Base-by-base conservation (phyloP, 192 early-diverging fungal species). In the Backusella australiensis region DNA sequence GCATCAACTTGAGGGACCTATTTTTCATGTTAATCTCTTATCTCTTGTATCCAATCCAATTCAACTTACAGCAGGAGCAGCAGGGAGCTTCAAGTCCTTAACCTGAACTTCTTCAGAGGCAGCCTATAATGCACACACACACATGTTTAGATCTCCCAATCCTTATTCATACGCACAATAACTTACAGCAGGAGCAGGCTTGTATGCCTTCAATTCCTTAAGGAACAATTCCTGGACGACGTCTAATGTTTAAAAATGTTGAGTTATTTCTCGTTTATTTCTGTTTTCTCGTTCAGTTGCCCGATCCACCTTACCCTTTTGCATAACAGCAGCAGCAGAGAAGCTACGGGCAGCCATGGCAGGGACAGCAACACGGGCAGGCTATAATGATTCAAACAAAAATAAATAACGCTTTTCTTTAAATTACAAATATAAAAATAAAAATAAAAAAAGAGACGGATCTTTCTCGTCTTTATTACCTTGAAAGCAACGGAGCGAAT, bases 181-280 rank as follows among this genome's bases (percentile, higher is more conserved):
- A 77, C 77, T 66, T 84, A 85, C 86, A 65, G 77, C 74, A 72
- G 85, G 80, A 41, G 78, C 59, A 75, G 86, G 86, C 85, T 88
- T 86, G 81, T 88, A 88, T 65, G 35, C 74, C 86, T 88, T 85
- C 78, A 88, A 75, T 76, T 88, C 85, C 83, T 86, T 83, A 46
- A 88, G 69, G 81, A 83, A 84, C 74, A 88, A 66, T 6, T 86
- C 84, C 74, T 84, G 81, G 69, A 88, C 65, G 75, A 88, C 83
- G 78, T 88, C 86, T 88, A 81, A 35, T 8, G 15, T 15, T 44
- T 17, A 44, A 12, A 44, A 49, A 49, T 19, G 19, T 15, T 21
- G 12, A 26, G 29, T 9, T 11, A 9, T 63, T 39, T 39, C 38
- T 0, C 15, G 6, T 44, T 21, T 59, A 6, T 41, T 11, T n/a